A percentile compares a stretch with the other conserved stretches of the same genome.
Conservation (phyloP, 2,329 filamentous ascomycete species). For the Neofusicoccum sp. region DNA sequence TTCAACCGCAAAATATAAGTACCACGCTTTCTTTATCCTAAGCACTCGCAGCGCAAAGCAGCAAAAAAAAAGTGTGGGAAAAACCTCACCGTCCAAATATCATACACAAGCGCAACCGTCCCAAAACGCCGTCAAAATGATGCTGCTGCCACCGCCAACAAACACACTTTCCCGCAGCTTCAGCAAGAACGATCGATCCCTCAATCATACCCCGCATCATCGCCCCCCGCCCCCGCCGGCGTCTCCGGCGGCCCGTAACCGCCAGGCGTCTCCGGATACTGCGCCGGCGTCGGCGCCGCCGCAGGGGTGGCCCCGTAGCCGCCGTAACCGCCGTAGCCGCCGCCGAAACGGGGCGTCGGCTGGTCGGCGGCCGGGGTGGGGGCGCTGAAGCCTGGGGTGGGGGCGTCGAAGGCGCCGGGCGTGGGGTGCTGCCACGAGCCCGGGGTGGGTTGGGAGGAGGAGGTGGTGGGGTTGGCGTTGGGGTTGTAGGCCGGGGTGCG, state of each 20-base stretch:
- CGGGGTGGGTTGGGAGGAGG: constrained; percentile 32
- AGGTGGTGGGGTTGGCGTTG: constrained; percentile 30
- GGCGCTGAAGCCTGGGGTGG: constrained; percentile 43
- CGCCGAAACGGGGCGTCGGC: constrained; percentile 27
- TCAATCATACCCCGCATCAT: constrained; percentile 47
- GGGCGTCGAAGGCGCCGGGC: constrained; percentile 41
- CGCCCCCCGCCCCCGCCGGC: constrained; percentile 49
- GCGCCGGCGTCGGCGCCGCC: constrained; percentile 62
- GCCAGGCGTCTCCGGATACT: constrained; percentile 55
- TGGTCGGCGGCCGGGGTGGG: constrained; percentile 39
- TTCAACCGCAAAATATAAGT: too few species aligned
- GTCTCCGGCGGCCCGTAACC: constrained; percentile 58
- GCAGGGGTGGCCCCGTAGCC: constrained; percentile 43
- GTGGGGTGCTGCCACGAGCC: constrained; percentile 32
- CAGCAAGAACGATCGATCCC: background rate
- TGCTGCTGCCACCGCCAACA: background rate
- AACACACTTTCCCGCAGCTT: background rate
- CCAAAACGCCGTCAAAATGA: background rate
- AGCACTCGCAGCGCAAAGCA: too few species aligned
- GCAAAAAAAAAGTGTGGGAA: too few species aligned
- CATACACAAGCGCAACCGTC: too few species aligned
- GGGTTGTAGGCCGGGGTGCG: constrained; percentile 37
- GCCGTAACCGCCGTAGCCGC: constrained; percentile 24
- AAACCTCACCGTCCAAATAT: too few species aligned
- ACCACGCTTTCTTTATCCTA: too few species aligned